phyloP scores from a whole-genome alignment of 495 filamentous ascomycete species.

The Xylaria sp. region DNA sequence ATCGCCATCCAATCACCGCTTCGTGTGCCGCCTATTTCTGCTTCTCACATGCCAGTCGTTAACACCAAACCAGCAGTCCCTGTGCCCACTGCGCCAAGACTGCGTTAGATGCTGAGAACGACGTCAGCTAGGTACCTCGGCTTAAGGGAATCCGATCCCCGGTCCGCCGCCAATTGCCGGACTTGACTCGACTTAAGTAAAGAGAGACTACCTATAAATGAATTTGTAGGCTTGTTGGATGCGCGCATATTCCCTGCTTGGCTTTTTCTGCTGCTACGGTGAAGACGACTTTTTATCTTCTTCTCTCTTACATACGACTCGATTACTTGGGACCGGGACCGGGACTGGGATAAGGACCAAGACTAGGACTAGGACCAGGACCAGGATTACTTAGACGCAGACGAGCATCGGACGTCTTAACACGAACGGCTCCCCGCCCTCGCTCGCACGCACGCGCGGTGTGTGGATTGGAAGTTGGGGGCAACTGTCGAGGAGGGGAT shows the following conservation, averaged over 20 bases:
- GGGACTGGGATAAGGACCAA: not conserved
- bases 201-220: no score
- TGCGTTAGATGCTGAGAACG: not conserved
- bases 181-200: not conserved
- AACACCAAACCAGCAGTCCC: not conserved
- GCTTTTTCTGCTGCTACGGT: no score
- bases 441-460: not conserved
- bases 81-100: not conserved
- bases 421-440: not conserved
- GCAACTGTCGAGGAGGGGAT: not conserved
- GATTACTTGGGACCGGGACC: not conserved
- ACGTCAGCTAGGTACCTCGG: conserved; percentile 15
- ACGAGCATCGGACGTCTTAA: not conserved
- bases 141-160: not conserved
- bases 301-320: no score
- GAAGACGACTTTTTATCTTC: no score
- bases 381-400: no score
- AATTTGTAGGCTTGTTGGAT: no score
- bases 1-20: not conserved
- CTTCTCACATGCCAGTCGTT: conserved; percentile 2
- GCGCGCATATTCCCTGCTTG: no score
- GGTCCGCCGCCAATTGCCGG: conserved; percentile 23
- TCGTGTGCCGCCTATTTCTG: not conserved
- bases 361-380: no score
- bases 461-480: not conserved